Conservation (phyloP, 306 rosid genomes). For the Alnus glutinosa region DNA sequence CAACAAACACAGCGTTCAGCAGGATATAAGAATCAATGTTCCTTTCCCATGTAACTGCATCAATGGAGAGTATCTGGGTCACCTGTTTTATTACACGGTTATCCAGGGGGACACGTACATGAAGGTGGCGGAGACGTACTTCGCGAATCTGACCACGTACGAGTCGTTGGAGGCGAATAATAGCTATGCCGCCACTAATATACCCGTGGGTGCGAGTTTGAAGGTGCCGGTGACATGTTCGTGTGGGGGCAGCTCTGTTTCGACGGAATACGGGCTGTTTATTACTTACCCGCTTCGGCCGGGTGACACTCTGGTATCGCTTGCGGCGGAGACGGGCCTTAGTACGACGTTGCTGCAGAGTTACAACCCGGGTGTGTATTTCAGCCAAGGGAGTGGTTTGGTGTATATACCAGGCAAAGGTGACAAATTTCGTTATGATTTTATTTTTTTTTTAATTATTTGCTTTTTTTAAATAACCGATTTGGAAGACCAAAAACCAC, state of each 20-base stretch:
- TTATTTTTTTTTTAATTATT: neutral
- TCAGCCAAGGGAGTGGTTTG: constrained; percentile 47
- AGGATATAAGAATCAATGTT: constrained; percentile 25
- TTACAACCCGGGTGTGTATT: constrained; percentile 55
- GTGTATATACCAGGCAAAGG: constrained; percentile 72
- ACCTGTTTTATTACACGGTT: constrained; percentile 47
- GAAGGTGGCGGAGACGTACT: constrained; percentile 31
- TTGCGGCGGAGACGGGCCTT: constrained; percentile 23
- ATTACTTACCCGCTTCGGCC: constrained; percentile 59
- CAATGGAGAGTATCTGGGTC: constrained; percentile 54
- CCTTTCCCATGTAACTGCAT: constrained; percentile 66
- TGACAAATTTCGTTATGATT: constrained; percentile 13
- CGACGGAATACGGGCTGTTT: constrained; percentile 64
- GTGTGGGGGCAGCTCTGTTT: constrained; percentile 59
- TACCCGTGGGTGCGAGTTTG: constrained; percentile 28
- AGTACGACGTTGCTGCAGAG: constrained; percentile 40
- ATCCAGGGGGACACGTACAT: constrained; percentile 40
- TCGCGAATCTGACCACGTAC: constrained; percentile 56
- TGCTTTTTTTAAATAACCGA: no score
- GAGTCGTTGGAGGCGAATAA: constrained; percentile 45
- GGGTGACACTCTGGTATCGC: constrained; percentile 31
- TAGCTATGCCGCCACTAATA: constrained; percentile 20
- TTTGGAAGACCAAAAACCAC: no score
- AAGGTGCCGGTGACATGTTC: constrained; percentile 61
- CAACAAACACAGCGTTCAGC: neutral